Percentiles rank a stretch among this genome's conserved stretches.
Conservation (phyloP, 2,329 filamentous ascomycete species). For the Penicillium polonicum region DNA sequence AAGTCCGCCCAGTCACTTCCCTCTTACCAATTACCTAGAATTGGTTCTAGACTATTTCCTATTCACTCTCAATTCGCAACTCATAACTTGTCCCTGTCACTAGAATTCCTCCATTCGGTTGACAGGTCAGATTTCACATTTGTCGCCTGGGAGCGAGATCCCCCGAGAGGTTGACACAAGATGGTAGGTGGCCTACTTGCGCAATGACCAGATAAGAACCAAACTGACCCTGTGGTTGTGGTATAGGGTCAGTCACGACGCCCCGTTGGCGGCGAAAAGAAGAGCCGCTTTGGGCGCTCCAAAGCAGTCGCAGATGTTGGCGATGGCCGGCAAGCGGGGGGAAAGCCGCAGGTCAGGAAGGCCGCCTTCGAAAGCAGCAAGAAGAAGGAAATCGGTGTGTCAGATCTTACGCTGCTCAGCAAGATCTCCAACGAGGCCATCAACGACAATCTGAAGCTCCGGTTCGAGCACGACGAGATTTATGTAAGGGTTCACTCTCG, state of each 20-base stretch:
- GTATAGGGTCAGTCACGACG: conserved; percentile 45
- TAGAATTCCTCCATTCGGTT: conserved; percentile 4
- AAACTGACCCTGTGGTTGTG: conserved; percentile 21
- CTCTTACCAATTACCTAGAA: conserved; percentile 11
- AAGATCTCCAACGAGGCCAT: conserved; percentile 99
- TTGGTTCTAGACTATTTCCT: conserved; percentile 2
- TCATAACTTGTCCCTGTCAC: background rate
- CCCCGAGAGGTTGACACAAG: conserved; percentile 31
- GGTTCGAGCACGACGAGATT: conserved; percentile 95
- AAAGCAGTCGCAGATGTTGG: conserved; percentile 44
- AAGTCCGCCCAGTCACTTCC: conserved; percentile 18
- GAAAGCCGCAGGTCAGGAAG: conserved; percentile 78
- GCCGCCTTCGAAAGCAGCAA: conserved; percentile 93
- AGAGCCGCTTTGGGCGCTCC: conserved; percentile 45
- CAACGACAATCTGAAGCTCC: conserved; percentile 98
- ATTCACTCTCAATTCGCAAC: conserved; percentile 9
- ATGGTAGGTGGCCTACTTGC: conserved; percentile 32
- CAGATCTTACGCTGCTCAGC: conserved; percentile 93
- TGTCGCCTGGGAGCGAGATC: conserved; percentile 33
- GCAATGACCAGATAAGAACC: background rate
- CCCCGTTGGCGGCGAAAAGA: conserved; percentile 44
- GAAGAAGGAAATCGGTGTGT: conserved; percentile 99
- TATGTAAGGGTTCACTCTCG: conserved; percentile 59
- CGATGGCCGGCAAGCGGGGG: conserved; percentile 44
- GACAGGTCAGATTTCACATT: conserved; percentile 30